Evolutionary conservation across 768 basidiomycete species (phyloP).

Genomic region (Candolleomyces aberdarensis): DNA sequence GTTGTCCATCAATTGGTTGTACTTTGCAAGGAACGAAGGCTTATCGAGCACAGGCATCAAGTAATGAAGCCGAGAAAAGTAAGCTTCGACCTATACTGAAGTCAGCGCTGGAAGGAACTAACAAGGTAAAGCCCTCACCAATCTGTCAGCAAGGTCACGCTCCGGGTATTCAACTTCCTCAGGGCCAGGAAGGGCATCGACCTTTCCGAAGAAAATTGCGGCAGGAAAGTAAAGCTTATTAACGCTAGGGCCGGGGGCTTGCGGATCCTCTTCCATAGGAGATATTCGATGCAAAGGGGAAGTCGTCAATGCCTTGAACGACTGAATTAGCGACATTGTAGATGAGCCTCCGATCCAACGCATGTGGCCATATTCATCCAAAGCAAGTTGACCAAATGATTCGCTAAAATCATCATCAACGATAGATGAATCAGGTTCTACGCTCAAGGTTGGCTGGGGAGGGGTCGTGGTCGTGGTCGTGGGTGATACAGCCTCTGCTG

Average conservation of each 20-base stretch:
- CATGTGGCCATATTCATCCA: conserved; percentile 88
- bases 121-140: conserved; percentile 48
- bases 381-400: conserved; percentile 81
- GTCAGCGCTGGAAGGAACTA: conserved; percentile 18
- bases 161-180: conserved; percentile 88
- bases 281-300: conserved; percentile 75
- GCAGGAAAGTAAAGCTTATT: conserved; percentile 90
- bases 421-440: conserved; percentile 18
- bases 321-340: conserved; percentile 89
- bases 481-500: conserved; percentile 33
- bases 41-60: conserved; percentile 87
- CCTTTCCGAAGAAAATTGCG: conserved; percentile 82
- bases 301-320: conserved; percentile 74
- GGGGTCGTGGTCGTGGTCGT: conserved; percentile 39
- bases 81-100: conserved; percentile 72
- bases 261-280: conserved; percentile 81
- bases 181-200: conserved; percentile 74
- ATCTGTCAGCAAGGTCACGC: conserved; percentile 80
- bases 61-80: conserved; percentile 86
- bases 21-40: conserved; percentile 73
- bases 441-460: conserved; percentile 7
- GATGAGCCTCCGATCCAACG: conserved; percentile 92
- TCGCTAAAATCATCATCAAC: conserved; percentile 73
- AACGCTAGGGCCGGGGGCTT: conserved; percentile 71
- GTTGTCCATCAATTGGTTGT: conserved; percentile 72